A percentile compares a stretch with the other conserved stretches of the same genome.
Evolutionary conservation across 805 yeast genomes (phyloP).

Genomic region (Ascoidea tarda): DNA sequence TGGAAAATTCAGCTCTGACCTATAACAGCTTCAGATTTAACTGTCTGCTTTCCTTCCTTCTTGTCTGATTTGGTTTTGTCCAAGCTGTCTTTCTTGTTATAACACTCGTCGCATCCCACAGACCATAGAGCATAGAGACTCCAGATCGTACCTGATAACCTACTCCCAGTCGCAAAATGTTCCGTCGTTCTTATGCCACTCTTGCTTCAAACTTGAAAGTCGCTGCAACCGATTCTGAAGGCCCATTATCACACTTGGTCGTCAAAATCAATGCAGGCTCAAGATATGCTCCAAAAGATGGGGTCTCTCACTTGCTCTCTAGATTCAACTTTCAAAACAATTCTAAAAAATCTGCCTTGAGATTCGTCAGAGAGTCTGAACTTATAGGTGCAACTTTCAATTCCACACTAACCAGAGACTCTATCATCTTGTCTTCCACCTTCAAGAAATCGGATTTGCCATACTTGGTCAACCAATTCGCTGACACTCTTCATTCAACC

Average conservation of each 20-base stretch:
- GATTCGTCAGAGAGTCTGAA: slow-evolving; percentile 90
- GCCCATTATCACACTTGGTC: slow-evolving; percentile 60
- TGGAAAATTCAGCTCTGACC: no score
- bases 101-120: no score
- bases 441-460: slow-evolving; percentile 86
- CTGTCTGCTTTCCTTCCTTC: no score
- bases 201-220: slow-evolving; percentile 31
- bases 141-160: not conserved
- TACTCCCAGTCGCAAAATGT: slow-evolving; percentile 2
- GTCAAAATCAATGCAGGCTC: slow-evolving; percentile 84
- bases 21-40: no score
- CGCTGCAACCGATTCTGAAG: slow-evolving; percentile 42
- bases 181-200: slow-evolving; percentile 15
- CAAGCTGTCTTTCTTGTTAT: no score
- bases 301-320: slow-evolving; percentile 75
- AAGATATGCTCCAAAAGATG: slow-evolving; percentile 52
- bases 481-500: slow-evolving; percentile 56
- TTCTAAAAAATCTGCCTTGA: slow-evolving; percentile 68
- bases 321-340: slow-evolving; percentile 80
- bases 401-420: slow-evolving; percentile 68
- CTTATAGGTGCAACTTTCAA: slow-evolving; percentile 75
- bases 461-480: slow-evolving; percentile 76
- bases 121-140: no score
- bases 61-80: no score
- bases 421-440: slow-evolving; percentile 62